These are phyloP conservation scores for Candida pseudoviswanathii DNA, from an alignment of 1,139 yeast species.

Conservation along the genomic window DNA sequence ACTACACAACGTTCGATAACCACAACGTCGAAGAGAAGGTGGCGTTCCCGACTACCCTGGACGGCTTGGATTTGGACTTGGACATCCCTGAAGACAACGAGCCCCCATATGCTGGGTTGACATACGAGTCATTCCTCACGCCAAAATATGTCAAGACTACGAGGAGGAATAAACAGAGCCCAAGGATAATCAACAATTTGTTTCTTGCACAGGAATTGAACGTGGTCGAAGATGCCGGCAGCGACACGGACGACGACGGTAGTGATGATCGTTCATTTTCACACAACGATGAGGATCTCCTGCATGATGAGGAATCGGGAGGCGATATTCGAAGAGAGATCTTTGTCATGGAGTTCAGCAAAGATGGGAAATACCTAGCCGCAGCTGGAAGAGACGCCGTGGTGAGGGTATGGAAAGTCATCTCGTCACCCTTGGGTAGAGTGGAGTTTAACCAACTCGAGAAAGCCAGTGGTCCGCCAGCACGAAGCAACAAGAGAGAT, in stretches of 20 bases:
- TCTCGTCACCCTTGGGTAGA: conserved; percentile 67
- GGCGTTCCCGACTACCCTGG: conserved; percentile 15
- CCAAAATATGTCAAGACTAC: conserved; percentile 58
- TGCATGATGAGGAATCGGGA: conserved; percentile 7
- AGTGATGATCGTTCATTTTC: conserved; percentile 9
- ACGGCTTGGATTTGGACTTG: conserved; percentile 5
- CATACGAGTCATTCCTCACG: conserved; percentile 41
- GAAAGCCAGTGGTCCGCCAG: conserved; percentile 15
- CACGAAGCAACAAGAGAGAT: conserved; percentile 16
- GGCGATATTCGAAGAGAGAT: conserved; percentile 45
- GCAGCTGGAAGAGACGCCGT: conserved; percentile 77
- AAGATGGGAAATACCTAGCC: conserved; percentile 81
- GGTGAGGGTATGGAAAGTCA: conserved; percentile 77
- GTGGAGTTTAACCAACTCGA: conserved; percentile 35
- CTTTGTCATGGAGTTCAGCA: conserved; percentile 73
- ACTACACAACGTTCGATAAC: conserved; percentile 14
- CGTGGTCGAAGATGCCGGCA: conserved; percentile 11
- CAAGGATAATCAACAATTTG: conserved; percentile 52
- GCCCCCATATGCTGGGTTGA: conserved; percentile 35
- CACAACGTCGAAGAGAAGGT: conserved; percentile 18
- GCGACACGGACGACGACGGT: conserved; percentile 8
- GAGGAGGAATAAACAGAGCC: conserved; percentile 46
- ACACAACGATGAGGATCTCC: conserved; percentile 11
- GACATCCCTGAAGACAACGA: conserved; percentile 18
- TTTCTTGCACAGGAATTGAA: conserved; percentile 82